These are phyloP conservation scores for Aurifilum marmelostoma DNA, from an alignment of 2,329 filamentous ascomycete genomes.

Conservation along the genomic window DNA sequence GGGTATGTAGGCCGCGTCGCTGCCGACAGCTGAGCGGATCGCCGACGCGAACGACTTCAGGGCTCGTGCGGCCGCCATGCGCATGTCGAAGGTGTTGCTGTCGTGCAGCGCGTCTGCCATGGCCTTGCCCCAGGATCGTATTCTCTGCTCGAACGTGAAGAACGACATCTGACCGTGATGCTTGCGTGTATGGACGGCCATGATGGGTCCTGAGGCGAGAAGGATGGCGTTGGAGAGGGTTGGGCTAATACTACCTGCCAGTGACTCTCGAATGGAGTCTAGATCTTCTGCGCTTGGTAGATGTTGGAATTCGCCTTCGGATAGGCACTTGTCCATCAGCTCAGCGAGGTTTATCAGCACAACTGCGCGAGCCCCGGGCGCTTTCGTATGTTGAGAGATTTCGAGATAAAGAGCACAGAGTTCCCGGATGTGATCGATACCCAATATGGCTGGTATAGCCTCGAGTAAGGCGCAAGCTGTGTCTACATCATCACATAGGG, in stretches of 20 bases:
- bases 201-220: slow-evolving; percentile 51
- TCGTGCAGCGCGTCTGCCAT: slow-evolving; percentile 52
- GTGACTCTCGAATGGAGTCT: slow-evolving; percentile 39
- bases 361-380: slow-evolving; percentile 50
- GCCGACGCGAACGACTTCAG: slow-evolving; percentile 54
- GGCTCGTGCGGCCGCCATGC: slow-evolving; percentile 61
- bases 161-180: slow-evolving; percentile 28
- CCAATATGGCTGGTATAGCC: slow-evolving; percentile 39
- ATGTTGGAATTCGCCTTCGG: slow-evolving; percentile 31
- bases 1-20: slow-evolving; percentile 49
- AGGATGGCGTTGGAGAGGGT: slow-evolving; percentile 54
- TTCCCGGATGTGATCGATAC: slow-evolving; percentile 32
- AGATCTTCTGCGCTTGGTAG: slow-evolving; percentile 43
- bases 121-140: slow-evolving; percentile 52
- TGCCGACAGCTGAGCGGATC: slow-evolving; percentile 34
- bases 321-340: slow-evolving; percentile 47
- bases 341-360: slow-evolving; percentile 53
- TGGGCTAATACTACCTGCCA: slow-evolving; percentile 49
- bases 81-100: slow-evolving; percentile 64
- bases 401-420: slow-evolving; percentile 50
- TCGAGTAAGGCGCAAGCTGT: slow-evolving; percentile 48
- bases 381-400: slow-evolving; percentile 42
- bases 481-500: slow-evolving; percentile 45
- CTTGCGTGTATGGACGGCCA: slow-evolving; percentile 39
- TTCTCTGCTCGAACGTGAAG: slow-evolving; percentile 30